Conservation (phyloP, 441 rosid genomes). For the Jatropha multifida region DNA sequence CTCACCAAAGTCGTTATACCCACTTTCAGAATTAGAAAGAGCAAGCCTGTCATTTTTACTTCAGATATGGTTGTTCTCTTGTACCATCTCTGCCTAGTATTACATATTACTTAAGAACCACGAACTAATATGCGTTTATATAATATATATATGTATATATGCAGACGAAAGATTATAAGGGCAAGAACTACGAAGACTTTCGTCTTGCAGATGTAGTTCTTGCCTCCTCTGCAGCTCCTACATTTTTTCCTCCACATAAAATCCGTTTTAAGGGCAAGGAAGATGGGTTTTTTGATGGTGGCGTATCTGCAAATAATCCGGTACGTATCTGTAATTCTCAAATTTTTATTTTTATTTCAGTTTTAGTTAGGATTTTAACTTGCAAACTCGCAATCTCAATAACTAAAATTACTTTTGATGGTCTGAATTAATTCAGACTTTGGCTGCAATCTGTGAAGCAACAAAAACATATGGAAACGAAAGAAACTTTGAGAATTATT, state of each 20-base stretch:
- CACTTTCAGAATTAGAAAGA: background rate
- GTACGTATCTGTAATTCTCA: background rate
- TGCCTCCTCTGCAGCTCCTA: slow-evolving; percentile 3
- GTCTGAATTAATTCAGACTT: background rate
- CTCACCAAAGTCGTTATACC: background rate
- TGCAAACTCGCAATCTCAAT: too few relatives aligned
- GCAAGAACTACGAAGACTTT: background rate
- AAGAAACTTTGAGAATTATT: background rate
- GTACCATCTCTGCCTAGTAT: background rate
- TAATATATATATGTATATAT: background rate
- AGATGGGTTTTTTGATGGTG: background rate
- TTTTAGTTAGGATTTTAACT: background rate
- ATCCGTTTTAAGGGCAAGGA: background rate
- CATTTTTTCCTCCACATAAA: background rate
- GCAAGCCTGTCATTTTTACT: slow-evolving; percentile 5
- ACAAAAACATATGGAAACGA: background rate
- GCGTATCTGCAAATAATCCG: background rate
- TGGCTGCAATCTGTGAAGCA: slow-evolving; percentile 1
- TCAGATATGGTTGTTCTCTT: background rate
- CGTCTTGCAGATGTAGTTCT: slow-evolving; percentile 2
- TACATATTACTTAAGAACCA: too few relatives aligned
- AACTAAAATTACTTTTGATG: too few relatives aligned
- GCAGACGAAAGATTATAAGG: background rate
- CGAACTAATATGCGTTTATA: too few relatives aligned
- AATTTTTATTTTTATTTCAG: too few relatives aligned